Base-by-base conservation (phyloP, 108 stramenopile genomes). In the Pseudonitzschia multiseries region DNA sequence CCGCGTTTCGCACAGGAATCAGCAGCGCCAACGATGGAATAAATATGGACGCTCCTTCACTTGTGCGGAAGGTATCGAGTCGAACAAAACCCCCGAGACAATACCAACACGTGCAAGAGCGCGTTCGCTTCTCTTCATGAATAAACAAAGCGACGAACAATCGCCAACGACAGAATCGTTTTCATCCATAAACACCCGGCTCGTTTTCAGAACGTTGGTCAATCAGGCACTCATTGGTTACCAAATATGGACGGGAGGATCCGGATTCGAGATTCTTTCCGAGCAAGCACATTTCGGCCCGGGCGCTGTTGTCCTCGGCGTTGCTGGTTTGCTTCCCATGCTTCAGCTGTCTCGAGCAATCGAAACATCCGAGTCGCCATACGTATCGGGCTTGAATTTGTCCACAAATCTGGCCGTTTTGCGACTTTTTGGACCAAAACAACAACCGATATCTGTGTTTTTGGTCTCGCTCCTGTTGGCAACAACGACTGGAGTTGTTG, bases 331-430 rank as follows among this genome's bases (percentile, higher is more conserved):
- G n/a, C 8, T 73, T 29, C 73, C 79, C 10, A 6, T 79, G 51
- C 36, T 79, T 54, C 68, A 57, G 0, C 28, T 79, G 15, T 62
- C 66, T 12, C 66, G 68, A 36, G 12, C 22, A 13, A 57, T 79
- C 20, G 79, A 79, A 75, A 75, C 52, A 5, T 73, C 72, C 9
- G 73, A 74, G 28, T 69, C 73, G 24, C 69, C 68, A n/a, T 20
- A 53, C 6, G 67, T 79, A 13, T 28, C 74, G 10, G 72, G 68
- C 12, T 69, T 79, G 73, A 79, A 79, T 29, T 57, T 79, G 28
- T 74, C 79, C 10, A 79, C 79, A 60, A 79, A 79, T 57, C 59
- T 74, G 66, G 69, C 74, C 17, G 63, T 79, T 18, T 41, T 79
- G 8, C 54, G 74, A 50, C 41, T 79, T 22, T 79, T 79, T 64